These are phyloP conservation scores for Bryoerythrophyllum caledonicum DNA, from an alignment of 225 moss, liverwort and hornwort genomes.

Conservation along the genomic window DNA sequence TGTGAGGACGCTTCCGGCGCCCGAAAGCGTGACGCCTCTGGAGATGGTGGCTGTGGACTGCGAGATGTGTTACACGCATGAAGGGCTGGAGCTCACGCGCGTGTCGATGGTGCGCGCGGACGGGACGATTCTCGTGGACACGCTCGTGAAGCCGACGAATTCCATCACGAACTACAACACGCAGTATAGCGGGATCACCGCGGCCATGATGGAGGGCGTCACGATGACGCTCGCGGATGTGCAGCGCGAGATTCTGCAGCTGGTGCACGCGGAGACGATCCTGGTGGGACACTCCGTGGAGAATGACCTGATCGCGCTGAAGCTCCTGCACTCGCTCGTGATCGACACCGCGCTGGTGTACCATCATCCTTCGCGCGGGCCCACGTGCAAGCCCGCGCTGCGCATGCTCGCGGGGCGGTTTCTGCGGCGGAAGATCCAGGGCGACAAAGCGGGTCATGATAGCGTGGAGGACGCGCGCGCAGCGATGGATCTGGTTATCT, in stretches of 20 bases:
- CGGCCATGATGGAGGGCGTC: slow-evolving; percentile 75
- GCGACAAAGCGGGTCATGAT: slow-evolving; percentile 70
- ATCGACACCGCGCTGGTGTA: slow-evolving; percentile 93
- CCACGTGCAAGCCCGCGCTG: slow-evolving; percentile 74
- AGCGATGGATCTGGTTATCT: slow-evolving; percentile 76
- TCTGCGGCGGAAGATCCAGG: slow-evolving; percentile 78
- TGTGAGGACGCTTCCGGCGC: slow-evolving; percentile 56
- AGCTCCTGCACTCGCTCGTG: slow-evolving; percentile 72
- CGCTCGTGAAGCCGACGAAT: slow-evolving; percentile 76
- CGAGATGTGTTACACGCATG: slow-evolving; percentile 86
- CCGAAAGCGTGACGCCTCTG: slow-evolving; percentile 31
- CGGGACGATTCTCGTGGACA: slow-evolving; percentile 70
- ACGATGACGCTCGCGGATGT: slow-evolving; percentile 68
- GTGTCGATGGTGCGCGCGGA: slow-evolving; percentile 63
- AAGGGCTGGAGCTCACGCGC: slow-evolving; percentile 85
- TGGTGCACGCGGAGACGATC: slow-evolving; percentile 71
- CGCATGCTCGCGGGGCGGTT: slow-evolving; percentile 62
- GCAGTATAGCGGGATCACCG: slow-evolving; percentile 88
- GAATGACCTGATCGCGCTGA: slow-evolving; percentile 76
- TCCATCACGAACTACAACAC: slow-evolving; percentile 82
- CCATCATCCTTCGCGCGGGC: slow-evolving; percentile 55
- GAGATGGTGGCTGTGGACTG: slow-evolving; percentile 92
- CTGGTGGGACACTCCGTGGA: slow-evolving; percentile 90
- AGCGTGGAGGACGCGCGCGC: slow-evolving; percentile 94
- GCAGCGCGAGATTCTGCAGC: slow-evolving; percentile 63